phyloP scores from a whole-genome alignment of 169 alveolate species.

The Plasmodium coatneyi region DNA sequence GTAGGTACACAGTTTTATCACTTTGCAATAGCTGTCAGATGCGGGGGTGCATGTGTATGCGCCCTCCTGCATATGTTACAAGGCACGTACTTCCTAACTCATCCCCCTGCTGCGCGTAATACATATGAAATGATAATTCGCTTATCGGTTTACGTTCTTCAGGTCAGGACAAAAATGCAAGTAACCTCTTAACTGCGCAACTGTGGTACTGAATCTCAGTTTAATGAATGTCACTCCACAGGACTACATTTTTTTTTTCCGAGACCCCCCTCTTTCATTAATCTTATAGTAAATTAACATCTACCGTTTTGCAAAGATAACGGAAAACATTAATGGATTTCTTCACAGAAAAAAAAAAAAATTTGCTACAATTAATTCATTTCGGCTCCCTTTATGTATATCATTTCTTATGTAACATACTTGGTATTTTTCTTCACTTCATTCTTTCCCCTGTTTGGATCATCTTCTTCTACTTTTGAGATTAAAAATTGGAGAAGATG shows the following conservation, averaged over 20 bases:
- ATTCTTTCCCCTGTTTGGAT: background rate
- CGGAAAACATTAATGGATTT: background rate
- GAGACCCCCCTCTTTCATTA: background rate
- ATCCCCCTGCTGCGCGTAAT: background rate
- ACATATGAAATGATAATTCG: background rate
- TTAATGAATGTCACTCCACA: background rate
- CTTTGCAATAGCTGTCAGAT: background rate
- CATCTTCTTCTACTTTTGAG: background rate
- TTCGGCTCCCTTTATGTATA: background rate
- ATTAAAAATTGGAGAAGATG: background rate
- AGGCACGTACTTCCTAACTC: background rate
- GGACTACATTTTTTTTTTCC: background rate
- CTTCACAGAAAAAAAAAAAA: background rate
- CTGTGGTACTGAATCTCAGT: background rate
- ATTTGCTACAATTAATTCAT: background rate
- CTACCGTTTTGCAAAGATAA: background rate
- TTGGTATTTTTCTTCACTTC: background rate
- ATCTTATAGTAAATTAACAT: background rate
- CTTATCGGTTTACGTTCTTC: background rate
- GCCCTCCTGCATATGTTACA: background rate
- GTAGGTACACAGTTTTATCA: background rate
- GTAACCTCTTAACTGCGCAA: background rate
- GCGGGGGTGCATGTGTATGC: background rate
- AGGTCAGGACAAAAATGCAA: background rate
- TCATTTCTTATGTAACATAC: background rate